Base-by-base conservation (phyloP, 2,329 filamentous ascomycete species). In the Pestalotiopsis sp. region DNA sequence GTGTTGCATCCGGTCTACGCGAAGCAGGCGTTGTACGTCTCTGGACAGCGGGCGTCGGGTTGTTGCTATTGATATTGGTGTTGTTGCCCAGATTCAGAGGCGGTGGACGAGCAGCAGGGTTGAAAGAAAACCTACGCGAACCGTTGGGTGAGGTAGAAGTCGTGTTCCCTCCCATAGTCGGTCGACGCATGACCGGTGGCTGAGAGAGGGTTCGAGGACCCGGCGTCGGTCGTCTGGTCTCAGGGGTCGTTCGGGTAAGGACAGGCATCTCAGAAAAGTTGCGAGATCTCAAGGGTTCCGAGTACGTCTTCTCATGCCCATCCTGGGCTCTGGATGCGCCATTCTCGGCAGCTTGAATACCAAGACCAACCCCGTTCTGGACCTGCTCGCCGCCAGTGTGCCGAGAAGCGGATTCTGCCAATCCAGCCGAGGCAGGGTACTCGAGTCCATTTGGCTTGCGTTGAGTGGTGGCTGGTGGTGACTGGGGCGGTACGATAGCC, bases 71-170 rank as follows among this genome's bases (percentile, higher is more conserved):
- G 30, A 35, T 40, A 30, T 65, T 65, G 20, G 60, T 70, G 14
- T 68, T 70, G 59, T 44, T 73, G 60, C 81, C 80, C n/a, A 86
- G 74, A n/a, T 84, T 81, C 3, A 86, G 74, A 9, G 83, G 80
- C 1, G 80, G 73, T 10, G 84, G 85, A 2, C 80, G 81, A 2
- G 78, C 75, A 4, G 78, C 71, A 1, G 83, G 81, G 56, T 86
- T 83, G 71, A 84, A 84, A 0, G 86, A 87, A 72, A 85, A 85
- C 22, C 86, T 81, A 20, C 85, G 80, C 5, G 79, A 80, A 0
- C 80, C 76, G 1, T 78, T 70, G 1, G 75, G 74, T 11, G 76
- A 73, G 0, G 75, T 73, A 1, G 74, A 71, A 2, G 76, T 76
- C n/a, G 78, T 77, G 30, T 35, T 35, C 7, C 76, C 67, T 3